Percentiles rank a stretch among this genome's conserved stretches.
Conservation (phyloP, 257 asterid genomes). For the Solanum pinnatisectum region DNA sequence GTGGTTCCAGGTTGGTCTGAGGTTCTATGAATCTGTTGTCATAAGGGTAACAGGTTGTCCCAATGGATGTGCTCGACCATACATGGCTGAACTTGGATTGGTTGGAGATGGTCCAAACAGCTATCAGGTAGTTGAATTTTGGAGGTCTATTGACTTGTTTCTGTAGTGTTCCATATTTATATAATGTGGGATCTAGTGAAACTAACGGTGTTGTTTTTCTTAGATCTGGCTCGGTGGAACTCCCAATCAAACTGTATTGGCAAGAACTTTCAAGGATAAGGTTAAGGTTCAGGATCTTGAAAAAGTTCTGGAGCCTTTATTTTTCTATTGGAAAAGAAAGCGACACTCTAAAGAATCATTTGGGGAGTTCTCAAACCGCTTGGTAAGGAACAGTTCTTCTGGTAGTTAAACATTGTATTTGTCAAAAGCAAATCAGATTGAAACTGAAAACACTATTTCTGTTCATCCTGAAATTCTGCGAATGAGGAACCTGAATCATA, state of each 20-base stretch:
- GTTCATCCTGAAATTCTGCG: neutral
- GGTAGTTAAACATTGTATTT: neutral
- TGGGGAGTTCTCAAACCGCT: slow-evolving; percentile 80
- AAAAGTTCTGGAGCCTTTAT: slow-evolving; percentile 85
- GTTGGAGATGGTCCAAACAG: slow-evolving; percentile 97
- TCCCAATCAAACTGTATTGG: slow-evolving; percentile 73
- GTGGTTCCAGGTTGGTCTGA: slow-evolving; percentile 76
- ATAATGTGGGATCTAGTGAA: neutral
- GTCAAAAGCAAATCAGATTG: neutral
- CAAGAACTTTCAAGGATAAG: slow-evolving; percentile 65
- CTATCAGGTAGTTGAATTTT: slow-evolving; percentile 54
- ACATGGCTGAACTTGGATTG: slow-evolving; percentile 98
- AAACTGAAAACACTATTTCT: neutral
- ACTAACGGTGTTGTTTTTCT: neutral
- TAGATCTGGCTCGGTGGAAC: slow-evolving; percentile 98
- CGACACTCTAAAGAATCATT: slow-evolving; percentile 72
- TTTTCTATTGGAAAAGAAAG: slow-evolving; percentile 82
- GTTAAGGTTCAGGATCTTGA: slow-evolving; percentile 88
- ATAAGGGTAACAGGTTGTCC: slow-evolving; percentile 98
- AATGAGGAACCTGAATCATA: neutral
- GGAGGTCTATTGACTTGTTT: neutral
- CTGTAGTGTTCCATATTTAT: neutral
- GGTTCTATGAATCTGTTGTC: slow-evolving; percentile 72
- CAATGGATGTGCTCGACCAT: slow-evolving; percentile 97
- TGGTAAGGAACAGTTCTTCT: slow-evolving; percentile 32